Evolutionary conservation across 805 yeast genomes (phyloP).

Genomic region (Scheffersomyces amazonensis): DNA sequence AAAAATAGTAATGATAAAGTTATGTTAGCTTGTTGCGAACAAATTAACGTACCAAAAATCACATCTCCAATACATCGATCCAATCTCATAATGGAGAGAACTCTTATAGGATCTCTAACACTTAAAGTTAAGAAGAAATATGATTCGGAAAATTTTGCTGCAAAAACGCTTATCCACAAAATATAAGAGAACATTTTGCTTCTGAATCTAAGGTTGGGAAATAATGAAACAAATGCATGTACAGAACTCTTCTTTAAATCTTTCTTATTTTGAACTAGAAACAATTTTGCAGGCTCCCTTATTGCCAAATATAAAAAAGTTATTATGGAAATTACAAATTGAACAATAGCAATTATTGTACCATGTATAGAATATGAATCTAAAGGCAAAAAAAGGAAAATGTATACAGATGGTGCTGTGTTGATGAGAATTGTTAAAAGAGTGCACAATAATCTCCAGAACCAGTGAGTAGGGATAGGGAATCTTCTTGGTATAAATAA

Average conservation of each 20-base stretch:
- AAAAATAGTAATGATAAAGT: constrained; percentile 20
- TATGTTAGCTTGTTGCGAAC: constrained; percentile 25
- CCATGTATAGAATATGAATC: constrained; percentile 23
- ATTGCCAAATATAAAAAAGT: constrained; percentile 28
- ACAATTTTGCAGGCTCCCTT: constrained; percentile 20
- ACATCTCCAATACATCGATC: constrained; percentile 26
- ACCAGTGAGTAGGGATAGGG: constrained; percentile 16
- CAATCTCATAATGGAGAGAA: constrained; percentile 23
- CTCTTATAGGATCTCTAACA: constrained; percentile 30
- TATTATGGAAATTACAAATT: constrained; percentile 24
- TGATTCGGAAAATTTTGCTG: constrained; percentile 33
- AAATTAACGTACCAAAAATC: constrained; percentile 18
- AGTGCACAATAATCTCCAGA: constrained; percentile 12
- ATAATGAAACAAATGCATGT: constrained; percentile 15
- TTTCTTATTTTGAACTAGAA: constrained; percentile 6
- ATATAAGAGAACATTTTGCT: constrained; percentile 20
- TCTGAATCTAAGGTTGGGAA: constrained; percentile 20
- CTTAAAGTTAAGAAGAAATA: constrained; percentile 35
- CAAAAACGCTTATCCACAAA: constrained; percentile 30
- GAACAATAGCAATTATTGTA: constrained; percentile 17
- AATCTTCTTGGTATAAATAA: constrained; percentile 23
- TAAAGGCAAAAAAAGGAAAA: constrained; percentile 21
- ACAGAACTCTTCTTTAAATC: constrained; percentile 3
- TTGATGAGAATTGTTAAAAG: constrained; percentile 17
- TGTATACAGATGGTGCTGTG: constrained; percentile 26